Evolutionary conservation across 805 yeast genomes (phyloP), one percentile per base, ranked within the genome.

Genomic region (Brettanomyces anomalus): DNA sequence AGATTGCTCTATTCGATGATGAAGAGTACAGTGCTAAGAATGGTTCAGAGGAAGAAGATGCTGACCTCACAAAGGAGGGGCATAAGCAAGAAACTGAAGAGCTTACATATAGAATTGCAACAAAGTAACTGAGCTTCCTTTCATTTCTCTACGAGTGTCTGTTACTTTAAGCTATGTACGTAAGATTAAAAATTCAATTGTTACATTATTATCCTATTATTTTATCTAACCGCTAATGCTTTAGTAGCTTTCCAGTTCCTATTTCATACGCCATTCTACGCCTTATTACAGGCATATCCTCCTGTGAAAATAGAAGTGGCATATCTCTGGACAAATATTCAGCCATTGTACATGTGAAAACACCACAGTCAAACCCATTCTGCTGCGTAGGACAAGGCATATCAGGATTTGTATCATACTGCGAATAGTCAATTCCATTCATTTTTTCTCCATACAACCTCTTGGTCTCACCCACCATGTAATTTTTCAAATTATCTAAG

Each of bases 291-390:
- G 67, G 67, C 78, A 90, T 88, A 55, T 87, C 95, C 6, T 65
- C 61, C 51, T 83, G 89, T 6, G 75, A 57, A 52, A 78, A 90
- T 3, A 61, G 55, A 33, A 85, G 61, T 0, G 69, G 70, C 20
- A 60, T 58, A 4, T 68, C 73, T 31, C 75, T 64, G 0, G 89
- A 64, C 35, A 86, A 52, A 37, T 72, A 79, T 39, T 77, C 73
- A 1, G 85, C 85, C 38, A 79, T 81, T 43, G 88, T 76, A 60
- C 97, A 83, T 3, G 94, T 75, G 56, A 89, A 93, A 2, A 90
- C 95, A 6, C 98, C 98, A 66, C 98, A 93, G 61, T 93, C 98
- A 51, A 59, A 85, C 0, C 97, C 97, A 56, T 93, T 93, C 21
- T 71, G 67, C 58, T 93, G 98, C 50, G 81, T 85, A 1, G 98